phyloP scores from a whole-genome alignment of 305 asterid species.

The Plantago rigida region DNA sequence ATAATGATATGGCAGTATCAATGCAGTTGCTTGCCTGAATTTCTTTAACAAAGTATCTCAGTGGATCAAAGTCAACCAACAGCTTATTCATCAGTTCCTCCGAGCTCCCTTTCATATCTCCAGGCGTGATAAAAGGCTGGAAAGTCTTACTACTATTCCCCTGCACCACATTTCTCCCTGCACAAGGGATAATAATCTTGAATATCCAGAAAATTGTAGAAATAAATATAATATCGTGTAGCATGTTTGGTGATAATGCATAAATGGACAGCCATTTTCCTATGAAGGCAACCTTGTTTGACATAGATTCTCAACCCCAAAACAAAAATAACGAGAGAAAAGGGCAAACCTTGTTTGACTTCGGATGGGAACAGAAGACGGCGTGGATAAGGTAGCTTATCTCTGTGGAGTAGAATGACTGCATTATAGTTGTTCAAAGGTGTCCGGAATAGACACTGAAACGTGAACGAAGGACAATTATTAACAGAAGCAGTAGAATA shows the following conservation, averaged over 20 bases:
- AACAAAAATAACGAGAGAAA: constrained; percentile 3
- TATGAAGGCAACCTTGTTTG: no score
- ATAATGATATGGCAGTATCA: not conserved
- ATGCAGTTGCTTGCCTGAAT: constrained; percentile 55
- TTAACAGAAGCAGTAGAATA: constrained; percentile 12
- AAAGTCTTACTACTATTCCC: constrained; percentile 70
- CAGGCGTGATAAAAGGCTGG: constrained; percentile 54
- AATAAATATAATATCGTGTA: not conserved
- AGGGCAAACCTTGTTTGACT: constrained; percentile 50
- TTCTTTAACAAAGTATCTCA: constrained; percentile 50
- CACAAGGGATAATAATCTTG: constrained; percentile 4
- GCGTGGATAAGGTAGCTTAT: constrained; percentile 72
- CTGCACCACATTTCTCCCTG: constrained; percentile 56
- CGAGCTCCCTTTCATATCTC: constrained; percentile 38
- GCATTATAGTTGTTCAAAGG: constrained; percentile 89
- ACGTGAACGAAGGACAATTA: constrained; percentile 16
- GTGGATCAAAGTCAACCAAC: constrained; percentile 88
- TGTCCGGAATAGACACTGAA: constrained; percentile 94
- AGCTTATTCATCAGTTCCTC: constrained; percentile 52
- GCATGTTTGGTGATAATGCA: not conserved
- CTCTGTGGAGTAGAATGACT: constrained; percentile 76
- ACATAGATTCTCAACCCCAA: no score
- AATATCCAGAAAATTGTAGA: not conserved
- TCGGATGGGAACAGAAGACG: constrained; percentile 86
- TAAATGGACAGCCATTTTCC: no score